A percentile compares a stretch with the other conserved stretches of the same genome.
These are phyloP conservation scores for Aspergillus olivimuriae DNA, from an alignment of 495 filamentous ascomycete species.

Conservation along the genomic window DNA sequence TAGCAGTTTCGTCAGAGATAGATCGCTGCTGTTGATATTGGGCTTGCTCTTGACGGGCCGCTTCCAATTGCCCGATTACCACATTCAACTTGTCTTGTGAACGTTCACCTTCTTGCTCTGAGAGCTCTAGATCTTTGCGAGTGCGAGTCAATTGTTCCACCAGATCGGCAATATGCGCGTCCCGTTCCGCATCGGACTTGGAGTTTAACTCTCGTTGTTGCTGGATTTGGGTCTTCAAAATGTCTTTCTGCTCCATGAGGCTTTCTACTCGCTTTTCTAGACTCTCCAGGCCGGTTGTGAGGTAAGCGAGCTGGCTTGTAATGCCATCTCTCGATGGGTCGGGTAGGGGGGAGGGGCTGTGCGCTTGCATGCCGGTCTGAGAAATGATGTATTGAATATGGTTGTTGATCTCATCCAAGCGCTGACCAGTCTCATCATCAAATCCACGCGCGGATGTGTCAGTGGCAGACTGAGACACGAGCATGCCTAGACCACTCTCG, in stretches of 20 bases:
- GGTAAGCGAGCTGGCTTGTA: slow-evolving; percentile 48
- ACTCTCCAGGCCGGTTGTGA: slow-evolving; percentile 64
- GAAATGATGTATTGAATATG: slow-evolving; percentile 45
- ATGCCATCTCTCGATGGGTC: slow-evolving; percentile 35
- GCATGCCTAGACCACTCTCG: slow-evolving; percentile 35
- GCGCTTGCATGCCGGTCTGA: slow-evolving; percentile 38
- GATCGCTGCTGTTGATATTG: slow-evolving; percentile 25
- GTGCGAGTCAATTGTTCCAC: slow-evolving; percentile 41
- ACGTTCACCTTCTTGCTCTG: slow-evolving; percentile 32
- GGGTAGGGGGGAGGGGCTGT: slow-evolving; percentile 43
- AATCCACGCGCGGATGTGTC: slow-evolving; percentile 1
- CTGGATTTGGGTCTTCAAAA: slow-evolving; percentile 80
- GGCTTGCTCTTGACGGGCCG: slow-evolving; percentile 28
- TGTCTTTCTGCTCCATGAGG: slow-evolving; percentile 78
- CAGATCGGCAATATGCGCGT: slow-evolving; percentile 45
- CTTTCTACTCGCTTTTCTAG: slow-evolving; percentile 51
- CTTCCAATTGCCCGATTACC: slow-evolving; percentile 42
- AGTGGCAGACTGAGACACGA: slow-evolving; percentile 16
- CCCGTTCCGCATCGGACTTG: slow-evolving; percentile 52
- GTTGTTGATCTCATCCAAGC: slow-evolving; percentile 45
- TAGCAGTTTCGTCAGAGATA: slow-evolving; percentile 20
- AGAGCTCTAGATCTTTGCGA: slow-evolving; percentile 34
- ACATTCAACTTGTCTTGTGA: slow-evolving; percentile 37
- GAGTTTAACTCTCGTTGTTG: slow-evolving; percentile 85
- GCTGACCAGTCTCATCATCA: slow-evolving; percentile 32